phyloP scores from a whole-genome alignment of 2,329 filamentous ascomycete species.

The Trichoderma simmonsii region DNA sequence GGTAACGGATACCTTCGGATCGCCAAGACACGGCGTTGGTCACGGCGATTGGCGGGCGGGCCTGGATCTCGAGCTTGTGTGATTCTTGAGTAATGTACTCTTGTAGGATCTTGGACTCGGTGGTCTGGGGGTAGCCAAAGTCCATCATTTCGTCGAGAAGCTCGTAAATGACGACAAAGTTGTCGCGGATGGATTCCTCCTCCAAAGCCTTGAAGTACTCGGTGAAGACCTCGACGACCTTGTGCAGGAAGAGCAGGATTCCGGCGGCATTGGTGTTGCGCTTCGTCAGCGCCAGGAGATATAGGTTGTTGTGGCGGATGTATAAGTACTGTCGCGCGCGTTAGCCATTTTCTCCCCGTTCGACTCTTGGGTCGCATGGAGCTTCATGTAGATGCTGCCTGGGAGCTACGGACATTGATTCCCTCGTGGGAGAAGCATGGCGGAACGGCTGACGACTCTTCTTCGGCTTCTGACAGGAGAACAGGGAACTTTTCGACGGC shows the following conservation, averaged over 20 bases:
- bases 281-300: slow-evolving; percentile 95
- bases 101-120: slow-evolving; percentile 96
- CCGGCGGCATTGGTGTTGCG: slow-evolving; percentile 98
- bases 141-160: slow-evolving; percentile 99
- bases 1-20: slow-evolving; percentile 94
- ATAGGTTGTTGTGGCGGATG: slow-evolving; percentile 98
- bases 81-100: slow-evolving; percentile 99
- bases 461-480: slow-evolving; percentile 95
- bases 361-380: background rate
- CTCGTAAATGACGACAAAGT: slow-evolving; percentile 99
- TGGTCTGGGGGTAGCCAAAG: slow-evolving; percentile 98
- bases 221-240: slow-evolving; percentile 97
- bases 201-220: slow-evolving; percentile 99
- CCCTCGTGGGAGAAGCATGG: slow-evolving; percentile 98
- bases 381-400: slow-evolving; percentile 7
- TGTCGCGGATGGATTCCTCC: slow-evolving; percentile 97
- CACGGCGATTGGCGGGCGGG: slow-evolving; percentile 92
- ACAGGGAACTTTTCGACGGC: slow-evolving; percentile 97
- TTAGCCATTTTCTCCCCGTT: background rate
- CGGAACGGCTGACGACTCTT: slow-evolving; percentile 95
- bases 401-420: slow-evolving; percentile 72
- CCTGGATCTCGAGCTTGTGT: slow-evolving; percentile 96
- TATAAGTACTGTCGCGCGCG: slow-evolving; percentile 74
- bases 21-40: slow-evolving; percentile 98
- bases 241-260: slow-evolving; percentile 96